A percentile compares a stretch with the other conserved stretches of the same genome.
Evolutionary conservation across 2,329 filamentous ascomycete genomes (phyloP).

Genomic region (Pseudogymnoascus sp.): DNA sequence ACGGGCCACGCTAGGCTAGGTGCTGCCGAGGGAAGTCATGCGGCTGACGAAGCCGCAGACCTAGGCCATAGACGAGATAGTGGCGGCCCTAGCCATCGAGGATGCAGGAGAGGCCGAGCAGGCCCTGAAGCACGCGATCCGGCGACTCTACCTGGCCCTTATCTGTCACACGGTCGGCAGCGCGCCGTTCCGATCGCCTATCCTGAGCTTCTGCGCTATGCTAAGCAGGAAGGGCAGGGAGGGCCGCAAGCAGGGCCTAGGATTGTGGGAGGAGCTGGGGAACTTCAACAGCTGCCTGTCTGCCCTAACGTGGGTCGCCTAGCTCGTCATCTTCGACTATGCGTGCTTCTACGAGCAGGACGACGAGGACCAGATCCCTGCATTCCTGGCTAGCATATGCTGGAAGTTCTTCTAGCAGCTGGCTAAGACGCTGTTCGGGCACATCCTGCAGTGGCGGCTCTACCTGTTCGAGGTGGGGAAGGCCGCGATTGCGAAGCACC

Average conservation of each 20-base stretch:
- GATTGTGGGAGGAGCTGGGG: slow-evolving; percentile 12
- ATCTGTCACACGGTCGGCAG: slow-evolving; percentile 15
- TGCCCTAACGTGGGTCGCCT: slow-evolving; percentile 11
- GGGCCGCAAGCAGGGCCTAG: too few species aligned
- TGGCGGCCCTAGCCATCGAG: not conserved
- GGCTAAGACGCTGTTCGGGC: slow-evolving; percentile 13
- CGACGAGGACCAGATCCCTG: slow-evolving; percentile 14
- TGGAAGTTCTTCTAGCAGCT: slow-evolving; percentile 15
- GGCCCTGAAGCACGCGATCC: slow-evolving; percentile 14
- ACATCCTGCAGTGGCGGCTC: slow-evolving; percentile 15
- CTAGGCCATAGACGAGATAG: slow-evolving; percentile 12
- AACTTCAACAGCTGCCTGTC: slow-evolving; percentile 16
- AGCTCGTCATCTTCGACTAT: slow-evolving; percentile 13
- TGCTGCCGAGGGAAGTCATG: not conserved
- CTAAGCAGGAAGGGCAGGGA: not conserved
- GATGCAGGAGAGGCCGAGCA: not conserved
- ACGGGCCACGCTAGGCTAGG: not conserved
- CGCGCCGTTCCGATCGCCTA: slow-evolving; percentile 11
- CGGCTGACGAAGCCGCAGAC: not conserved
- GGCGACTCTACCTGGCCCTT: slow-evolving; percentile 14
- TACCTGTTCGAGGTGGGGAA: not conserved
- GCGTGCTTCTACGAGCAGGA: slow-evolving; percentile 15
- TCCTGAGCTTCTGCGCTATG: slow-evolving; percentile 15
- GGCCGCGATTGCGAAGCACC: slow-evolving; percentile 11
- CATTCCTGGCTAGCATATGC: slow-evolving; percentile 13